Percentiles rank a stretch among this genome's conserved stretches.
These are phyloP conservation scores for Monilinia fructicola DNA, from an alignment of 2,329 filamentous ascomycete genomes.

Conservation along the genomic window DNA sequence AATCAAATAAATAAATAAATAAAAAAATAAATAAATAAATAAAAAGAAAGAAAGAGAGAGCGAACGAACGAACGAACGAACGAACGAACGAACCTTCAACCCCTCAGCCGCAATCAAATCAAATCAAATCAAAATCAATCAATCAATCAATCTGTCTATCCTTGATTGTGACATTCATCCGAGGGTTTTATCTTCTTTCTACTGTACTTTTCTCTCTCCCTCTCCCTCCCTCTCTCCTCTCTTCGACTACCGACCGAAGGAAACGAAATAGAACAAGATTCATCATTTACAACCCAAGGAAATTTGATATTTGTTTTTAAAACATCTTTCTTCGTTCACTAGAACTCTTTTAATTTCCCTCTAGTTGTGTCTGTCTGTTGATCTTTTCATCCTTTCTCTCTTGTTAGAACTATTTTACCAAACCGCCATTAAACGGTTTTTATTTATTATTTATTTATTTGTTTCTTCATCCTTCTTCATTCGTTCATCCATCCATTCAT, in stretches of 20 bases:
- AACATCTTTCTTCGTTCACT: background rate
- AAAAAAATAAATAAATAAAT: background rate
- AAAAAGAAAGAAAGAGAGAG: background rate
- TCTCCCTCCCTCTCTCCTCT: background rate
- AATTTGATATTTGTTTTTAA: background rate
- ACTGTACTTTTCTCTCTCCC: background rate
- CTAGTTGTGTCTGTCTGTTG: background rate
- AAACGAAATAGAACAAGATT: background rate
- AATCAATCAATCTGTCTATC: background rate
- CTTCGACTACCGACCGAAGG: background rate
- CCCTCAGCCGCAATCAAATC: slow-evolving; percentile 1
- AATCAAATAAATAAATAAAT: background rate
- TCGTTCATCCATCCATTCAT: too few relatives aligned
- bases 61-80: too few relatives aligned
- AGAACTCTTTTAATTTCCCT: background rate
- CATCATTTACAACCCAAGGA: background rate
- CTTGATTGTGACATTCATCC: slow-evolving; percentile 5
- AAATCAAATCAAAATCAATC: background rate
- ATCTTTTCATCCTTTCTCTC: slow-evolving; percentile 13
- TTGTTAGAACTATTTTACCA: background rate
- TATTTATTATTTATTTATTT: background rate
- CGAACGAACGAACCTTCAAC: background rate
- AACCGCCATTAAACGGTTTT: slow-evolving; percentile 2
- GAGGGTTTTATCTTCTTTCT: background rate
- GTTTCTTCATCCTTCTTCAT: background rate